phyloP scores from a whole-genome alignment of 2,329 filamentous ascomycete genomes.

The Pseudogymnoascus sp. region DNA sequence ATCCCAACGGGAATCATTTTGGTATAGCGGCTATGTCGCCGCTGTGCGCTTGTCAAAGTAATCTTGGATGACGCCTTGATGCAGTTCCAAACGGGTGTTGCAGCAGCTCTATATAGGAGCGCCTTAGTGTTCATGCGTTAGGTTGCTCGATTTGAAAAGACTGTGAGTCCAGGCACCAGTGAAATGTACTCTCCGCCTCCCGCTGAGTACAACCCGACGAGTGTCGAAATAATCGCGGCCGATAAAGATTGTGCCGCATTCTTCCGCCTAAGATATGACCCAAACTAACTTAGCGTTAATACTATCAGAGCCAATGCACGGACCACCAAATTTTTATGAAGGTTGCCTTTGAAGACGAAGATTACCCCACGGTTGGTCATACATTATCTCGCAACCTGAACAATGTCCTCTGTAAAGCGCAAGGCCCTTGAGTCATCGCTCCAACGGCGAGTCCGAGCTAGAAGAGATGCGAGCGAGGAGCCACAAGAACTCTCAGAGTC shows the following conservation, averaged over 20 bases:
- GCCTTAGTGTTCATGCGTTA: background rate
- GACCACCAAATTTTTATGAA: constrained; percentile 11
- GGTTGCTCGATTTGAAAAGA: background rate
- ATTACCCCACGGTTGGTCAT: constrained; percentile 5
- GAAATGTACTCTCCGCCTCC: background rate
- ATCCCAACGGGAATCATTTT: constrained; percentile 7
- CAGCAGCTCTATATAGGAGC: background rate
- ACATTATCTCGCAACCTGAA: constrained; percentile 6
- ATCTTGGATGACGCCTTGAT: background rate
- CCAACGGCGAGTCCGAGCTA: constrained; percentile 28
- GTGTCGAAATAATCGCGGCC: background rate
- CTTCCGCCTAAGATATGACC: background rate
- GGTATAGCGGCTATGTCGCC: background rate
- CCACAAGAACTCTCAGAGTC: constrained; percentile 31
- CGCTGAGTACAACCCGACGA: background rate
- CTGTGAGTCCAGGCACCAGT: background rate
- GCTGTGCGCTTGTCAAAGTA: background rate
- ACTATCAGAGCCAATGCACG: background rate
- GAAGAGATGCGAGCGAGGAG: constrained; percentile 27
- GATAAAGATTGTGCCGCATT: constrained; percentile 12
- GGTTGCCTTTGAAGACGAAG: background rate
- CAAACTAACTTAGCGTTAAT: background rate
- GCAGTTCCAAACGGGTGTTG: background rate
- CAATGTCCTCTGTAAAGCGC: constrained; percentile 28
- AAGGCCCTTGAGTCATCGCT: constrained; percentile 24